Percentiles rank a stretch among this genome's conserved stretches.
phyloP scores from a whole-genome alignment of 2,329 filamentous ascomycete genomes.

The Penicillium sp. region DNA sequence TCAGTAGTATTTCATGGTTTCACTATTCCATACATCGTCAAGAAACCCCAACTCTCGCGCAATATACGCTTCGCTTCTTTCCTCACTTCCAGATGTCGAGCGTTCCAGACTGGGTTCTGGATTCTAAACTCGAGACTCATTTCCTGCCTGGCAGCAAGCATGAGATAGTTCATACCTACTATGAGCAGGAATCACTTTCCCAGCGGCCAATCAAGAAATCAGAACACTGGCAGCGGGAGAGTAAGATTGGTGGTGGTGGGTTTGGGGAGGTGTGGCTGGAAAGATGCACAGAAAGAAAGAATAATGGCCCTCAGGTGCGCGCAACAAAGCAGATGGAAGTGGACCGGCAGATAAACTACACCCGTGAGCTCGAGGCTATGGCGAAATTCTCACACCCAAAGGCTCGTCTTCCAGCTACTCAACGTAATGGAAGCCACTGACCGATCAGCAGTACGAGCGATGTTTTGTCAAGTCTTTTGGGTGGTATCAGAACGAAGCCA shows the following conservation, averaged over 20 bases:
- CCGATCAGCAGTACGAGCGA: background rate
- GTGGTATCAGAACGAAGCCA: slow-evolving; percentile 4
- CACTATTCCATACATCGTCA: background rate
- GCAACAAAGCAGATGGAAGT: background rate
- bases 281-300: background rate
- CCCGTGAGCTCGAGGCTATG: background rate
- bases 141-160: background rate
- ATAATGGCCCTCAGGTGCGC: background rate
- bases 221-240: background rate
- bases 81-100: background rate
- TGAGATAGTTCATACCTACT: background rate
- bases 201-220: background rate
- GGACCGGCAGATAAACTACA: background rate
- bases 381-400: background rate
- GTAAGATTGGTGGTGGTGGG: background rate
- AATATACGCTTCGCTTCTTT: background rate
- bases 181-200: background rate
- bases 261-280: background rate
- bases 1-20: background rate
- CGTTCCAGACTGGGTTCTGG: background rate
- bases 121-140: background rate
- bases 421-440: background rate
- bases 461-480: slow-evolving; percentile 6
- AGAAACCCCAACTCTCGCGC: background rate
- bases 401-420: background rate